These are phyloP conservation scores for Phytophthora chlamydospora DNA, from an alignment of 352 stramenopile species.

Conservation along the genomic window DNA sequence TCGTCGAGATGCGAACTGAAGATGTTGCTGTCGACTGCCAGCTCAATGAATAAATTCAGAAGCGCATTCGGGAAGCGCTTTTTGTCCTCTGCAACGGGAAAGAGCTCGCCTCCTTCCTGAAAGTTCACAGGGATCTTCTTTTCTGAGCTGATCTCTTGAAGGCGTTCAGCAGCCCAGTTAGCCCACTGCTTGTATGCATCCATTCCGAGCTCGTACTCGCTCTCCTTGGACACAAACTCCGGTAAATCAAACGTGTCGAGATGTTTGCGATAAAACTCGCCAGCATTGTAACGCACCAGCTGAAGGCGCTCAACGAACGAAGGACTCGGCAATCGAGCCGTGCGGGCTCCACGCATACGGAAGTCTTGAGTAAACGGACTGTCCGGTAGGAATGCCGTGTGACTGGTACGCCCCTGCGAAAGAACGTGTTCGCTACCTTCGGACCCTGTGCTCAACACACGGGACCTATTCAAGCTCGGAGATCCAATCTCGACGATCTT, in stretches of 20 bases:
- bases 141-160: conserved; percentile 40
- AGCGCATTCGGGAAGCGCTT: conserved; percentile 58
- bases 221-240: conserved; percentile 57
- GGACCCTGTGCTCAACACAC: conserved; percentile 53
- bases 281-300: conserved; percentile 66
- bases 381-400: conserved; percentile 71
- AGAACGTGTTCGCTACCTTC: conserved; percentile 53
- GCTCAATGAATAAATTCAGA: conserved; percentile 52
- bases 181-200: conserved; percentile 66
- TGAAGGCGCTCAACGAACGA: conserved; percentile 67
- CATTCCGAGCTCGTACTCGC: conserved; percentile 28
- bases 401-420: conserved; percentile 56
- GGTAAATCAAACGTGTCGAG: conserved; percentile 72
- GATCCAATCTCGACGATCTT: conserved; percentile 53
- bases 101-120: conserved; percentile 51
- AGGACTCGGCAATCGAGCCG: conserved; percentile 61
- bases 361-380: conserved; percentile 68
- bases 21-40: conserved; percentile 47
- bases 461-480: conserved; percentile 53
- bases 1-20: conserved; percentile 56
- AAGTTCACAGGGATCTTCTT: conserved; percentile 49
- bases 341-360: conserved; percentile 46
- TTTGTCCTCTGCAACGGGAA: conserved; percentile 49
- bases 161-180: conserved; percentile 46
- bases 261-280: conserved; percentile 79